Evolutionary conservation across 148 eudicot genomes (phyloP), one percentile per base, ranked within the genome.

Genomic region (Rhododendron griersonianum): DNA sequence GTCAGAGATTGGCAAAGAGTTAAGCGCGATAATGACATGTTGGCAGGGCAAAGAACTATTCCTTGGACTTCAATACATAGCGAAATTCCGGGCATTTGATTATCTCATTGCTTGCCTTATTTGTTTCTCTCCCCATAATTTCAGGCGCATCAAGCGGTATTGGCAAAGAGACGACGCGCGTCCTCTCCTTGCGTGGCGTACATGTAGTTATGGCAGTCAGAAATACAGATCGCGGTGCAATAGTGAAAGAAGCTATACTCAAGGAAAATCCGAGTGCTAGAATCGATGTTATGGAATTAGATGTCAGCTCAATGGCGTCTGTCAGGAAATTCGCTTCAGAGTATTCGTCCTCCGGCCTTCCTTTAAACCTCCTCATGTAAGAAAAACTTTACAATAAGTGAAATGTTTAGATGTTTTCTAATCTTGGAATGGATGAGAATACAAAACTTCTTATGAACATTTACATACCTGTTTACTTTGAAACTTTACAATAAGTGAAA

Each of bases 91-190:
- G 75, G 39, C 14, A 30, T 69, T 69, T 69, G 15, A 3, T 19
- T 5, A 23, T 85, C 78, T 57, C 25, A 15, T 30, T 85, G 75
- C 79, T n/a, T 4, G 30, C 13, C 30, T 65, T 8, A 8, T 23
- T 7, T n/a, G 6, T 71, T 33, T 79, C 21, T 30, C 25, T 59
- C 65, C 19, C 7, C n/a, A 15, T 84, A 83, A 88, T 86, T 87
- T 88, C 91, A 97, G 99, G 99, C 83, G 96, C 99, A 69, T 89
- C 99, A 30, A 95, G 94, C 63, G 99, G 99, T 15, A 94, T 69
- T 69, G 75, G 75, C 37, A 69, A 28, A 69, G 75, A 69, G 37
- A 69, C 75, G 0, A 5, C 75, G 1, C 75, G 39, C 2, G 39
- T 69, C 75, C 75, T 69, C 7, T 18, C 19, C 16, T 69, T 30